phyloP scores from a whole-genome alignment of 306 rosid genomes.

The Dalbergia cochinchinensis region DNA sequence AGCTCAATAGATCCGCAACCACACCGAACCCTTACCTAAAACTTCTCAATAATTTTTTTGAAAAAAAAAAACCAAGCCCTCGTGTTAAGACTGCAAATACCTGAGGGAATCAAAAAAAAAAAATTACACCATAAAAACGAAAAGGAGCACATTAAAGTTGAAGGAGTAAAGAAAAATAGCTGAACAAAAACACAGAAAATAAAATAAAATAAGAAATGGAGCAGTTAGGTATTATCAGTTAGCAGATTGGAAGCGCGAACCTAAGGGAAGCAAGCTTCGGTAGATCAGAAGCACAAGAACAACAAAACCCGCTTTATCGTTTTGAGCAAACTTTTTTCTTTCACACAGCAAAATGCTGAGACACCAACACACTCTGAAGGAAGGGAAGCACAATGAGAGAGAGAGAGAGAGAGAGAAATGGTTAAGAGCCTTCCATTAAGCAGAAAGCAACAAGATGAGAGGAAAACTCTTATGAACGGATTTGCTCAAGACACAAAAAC shows the following conservation, averaged over 20 bases:
- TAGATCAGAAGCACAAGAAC: constrained; percentile 56
- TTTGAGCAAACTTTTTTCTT: not conserved
- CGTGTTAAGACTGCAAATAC: not conserved
- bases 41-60: not conserved
- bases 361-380: constrained; percentile 20
- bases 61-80: not conserved
- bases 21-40: not conserved
- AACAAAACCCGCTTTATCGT: not conserved
- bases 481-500: constrained; percentile 42
- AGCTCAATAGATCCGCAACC: constrained; percentile 45
- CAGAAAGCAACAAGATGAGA: constrained; percentile 72
- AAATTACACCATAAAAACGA: not conserved
- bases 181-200: not conserved
- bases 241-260: constrained; percentile 48
- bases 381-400: constrained; percentile 21
- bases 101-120: not conserved
- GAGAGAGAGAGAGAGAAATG: constrained; percentile 34
- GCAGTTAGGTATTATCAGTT: not conserved
- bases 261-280: constrained; percentile 47
- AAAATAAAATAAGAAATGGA: not conserved
- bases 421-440: constrained; percentile 83
- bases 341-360: constrained; percentile 45
- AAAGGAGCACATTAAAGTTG: constrained; percentile 25
- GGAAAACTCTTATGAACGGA: constrained; percentile 10
- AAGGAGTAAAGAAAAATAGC: constrained; percentile 3